Base-by-base conservation (phyloP, 2,329 filamentous ascomycete species). In the Trichophyton benhamiae region DNA sequence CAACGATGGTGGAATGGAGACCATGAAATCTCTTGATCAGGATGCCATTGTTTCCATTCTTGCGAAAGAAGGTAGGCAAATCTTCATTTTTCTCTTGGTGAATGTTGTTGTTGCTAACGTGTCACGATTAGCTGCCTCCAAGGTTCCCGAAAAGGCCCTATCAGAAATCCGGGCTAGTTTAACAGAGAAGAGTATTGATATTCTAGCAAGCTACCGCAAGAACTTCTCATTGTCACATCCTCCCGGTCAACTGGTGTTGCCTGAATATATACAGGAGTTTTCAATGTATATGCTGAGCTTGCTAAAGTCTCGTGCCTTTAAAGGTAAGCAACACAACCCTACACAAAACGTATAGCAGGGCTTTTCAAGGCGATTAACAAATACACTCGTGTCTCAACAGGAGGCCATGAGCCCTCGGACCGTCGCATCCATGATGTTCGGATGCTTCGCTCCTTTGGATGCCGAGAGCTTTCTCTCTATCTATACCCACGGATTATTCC, bases 191-290 rank as follows among this genome's bases (percentile, higher is more conserved):
- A 91, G 89, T 0, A 90, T 96, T 62, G 92, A 97, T 70, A 88
- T 97, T 60, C 83, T 97, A 62, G 88, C 91, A 30, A 87, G 86
- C 61, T 97, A 99, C 74, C 85, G 94, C 66, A 97, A 95, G 77
- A 87, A 96, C 74, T 94, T 94, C 68, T 88, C 90, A 1, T 88
- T 88, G 62, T 83, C 85, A 2, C 89, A 95, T 69, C 92, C 94
- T 7, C 89, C 91, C 1, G 89, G 91, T 3, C 91, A 99, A 74
- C 83, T 99, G 33, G 91, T 99, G 33, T 85, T 99, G 75, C 94
- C 94, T 0, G 94, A 99, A 76, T 89, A 92, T 66, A 82, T 99
- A 33, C 97, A 97, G 72, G 94, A 99, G 72, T 91, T 96, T 68
- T 86, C 88, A 69, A 97, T 99, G 91, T 97, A 94, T 74, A 89